Evolutionary conservation across 208 protist species (phyloP).

Genomic region (Trypanosoma platydactyli): DNA sequence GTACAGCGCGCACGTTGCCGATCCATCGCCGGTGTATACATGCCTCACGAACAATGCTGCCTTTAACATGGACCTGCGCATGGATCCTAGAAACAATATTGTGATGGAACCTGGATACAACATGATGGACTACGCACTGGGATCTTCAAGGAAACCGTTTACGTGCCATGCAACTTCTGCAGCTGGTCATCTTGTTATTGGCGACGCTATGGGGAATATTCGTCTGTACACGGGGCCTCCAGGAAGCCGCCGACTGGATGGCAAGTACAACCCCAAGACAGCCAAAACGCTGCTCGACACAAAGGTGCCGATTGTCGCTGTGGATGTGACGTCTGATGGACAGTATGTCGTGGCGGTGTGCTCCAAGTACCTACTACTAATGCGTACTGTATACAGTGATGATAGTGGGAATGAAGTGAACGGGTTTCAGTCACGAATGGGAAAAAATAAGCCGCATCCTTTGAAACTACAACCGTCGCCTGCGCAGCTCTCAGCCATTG

Average conservation of each 20-base stretch:
- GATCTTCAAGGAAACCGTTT: constrained; percentile 33
- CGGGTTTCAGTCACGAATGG: constrained; percentile 56
- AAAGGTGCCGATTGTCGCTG: constrained; percentile 45
- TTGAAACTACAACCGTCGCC: constrained; percentile 45
- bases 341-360: constrained; percentile 59
- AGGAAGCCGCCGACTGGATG: constrained; percentile 38
- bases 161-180: constrained; percentile 62
- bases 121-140: constrained; percentile 40
- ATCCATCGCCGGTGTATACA: constrained; percentile 44
- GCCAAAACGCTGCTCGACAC: constrained; percentile 63
- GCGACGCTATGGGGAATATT: constrained; percentile 48
- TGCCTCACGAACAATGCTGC: constrained; percentile 49
- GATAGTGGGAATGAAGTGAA: constrained; percentile 27
- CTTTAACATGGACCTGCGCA: constrained; percentile 71
- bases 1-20: constrained; percentile 49
- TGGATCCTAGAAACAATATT: constrained; percentile 46
- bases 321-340: constrained; percentile 66
- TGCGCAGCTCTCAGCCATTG: constrained; percentile 40
- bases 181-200: constrained; percentile 57
- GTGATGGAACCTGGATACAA: constrained; percentile 42
- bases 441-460: constrained; percentile 49
- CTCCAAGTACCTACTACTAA: constrained; percentile 38
- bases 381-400: constrained; percentile 51
- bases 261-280: constrained; percentile 50
- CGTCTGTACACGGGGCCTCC: constrained; percentile 68